Base-by-base conservation (phyloP, 2,329 filamentous ascomycete genomes). In the Bipolaris sorokiniana region DNA sequence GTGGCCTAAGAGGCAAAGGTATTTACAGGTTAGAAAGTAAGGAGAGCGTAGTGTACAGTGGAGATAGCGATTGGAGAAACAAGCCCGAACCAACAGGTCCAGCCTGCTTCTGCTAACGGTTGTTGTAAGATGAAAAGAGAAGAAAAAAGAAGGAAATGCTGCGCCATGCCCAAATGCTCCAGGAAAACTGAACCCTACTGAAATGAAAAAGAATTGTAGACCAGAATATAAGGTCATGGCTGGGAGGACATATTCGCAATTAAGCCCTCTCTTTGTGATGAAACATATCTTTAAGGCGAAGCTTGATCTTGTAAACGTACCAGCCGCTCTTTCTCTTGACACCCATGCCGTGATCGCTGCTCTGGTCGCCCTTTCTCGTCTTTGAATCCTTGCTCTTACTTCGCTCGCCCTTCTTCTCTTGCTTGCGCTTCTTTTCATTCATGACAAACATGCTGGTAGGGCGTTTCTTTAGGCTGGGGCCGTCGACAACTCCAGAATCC, bases 371-470 rank as follows among this genome's bases (percentile, higher is more conserved):
- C 45, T 68, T 57, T 37, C 58, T 58, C 13, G 55, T 63, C 45
- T 63, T 71, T 15, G 59, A 61, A 10, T 72, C 66, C 20, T 63
- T 68, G 49, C 63, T 69, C 52, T 71, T 72, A 6, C 64, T 66
- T 7, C 67, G 62, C 11, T 66, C 67, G 22, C 67, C 53, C 59
- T 71, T 71, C 52, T 64, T 64, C 18, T 70, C 65, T 38, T 70
- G 65, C 46, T 71, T 72, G 41, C 59, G 64, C 51, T 70, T 72
- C 44, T 71, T 73, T 54, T 73, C 69, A 23, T 70, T 73, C 47
- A 72, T 59, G 26, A 74, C 66, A 7, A 72, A 67, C 65, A 75
- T 65, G 59, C 74, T 75, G 1, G 72, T 75, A 1, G 72, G 72
- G 16, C 71, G 64, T 15, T 54, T 57, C 50, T 70, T 73, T n/a